Conservation (phyloP, 805 yeast genomes). For the Teunomyces gatunensis region DNA sequence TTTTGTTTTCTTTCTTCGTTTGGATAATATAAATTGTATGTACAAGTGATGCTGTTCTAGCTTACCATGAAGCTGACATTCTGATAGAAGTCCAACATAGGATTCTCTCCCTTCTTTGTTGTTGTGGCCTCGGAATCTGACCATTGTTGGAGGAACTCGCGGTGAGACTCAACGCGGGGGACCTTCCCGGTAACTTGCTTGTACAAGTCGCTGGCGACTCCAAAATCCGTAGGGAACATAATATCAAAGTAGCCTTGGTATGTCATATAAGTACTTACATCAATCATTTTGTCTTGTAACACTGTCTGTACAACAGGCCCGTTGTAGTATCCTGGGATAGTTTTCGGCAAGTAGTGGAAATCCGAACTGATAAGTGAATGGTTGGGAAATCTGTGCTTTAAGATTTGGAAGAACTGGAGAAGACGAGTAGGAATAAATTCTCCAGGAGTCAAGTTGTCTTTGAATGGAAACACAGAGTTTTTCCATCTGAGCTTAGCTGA, state of each 20-base stretch:
- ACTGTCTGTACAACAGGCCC: conserved; percentile 82
- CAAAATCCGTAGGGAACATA: conserved; percentile 81
- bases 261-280: conserved; percentile 73
- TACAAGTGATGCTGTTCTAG: conserved; percentile 13
- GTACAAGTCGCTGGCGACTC: conserved; percentile 59
- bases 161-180: conserved; percentile 54
- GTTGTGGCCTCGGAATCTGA: conserved; percentile 65
- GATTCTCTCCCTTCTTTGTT: conserved; percentile 77
- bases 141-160: conserved; percentile 66
- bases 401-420: conserved; percentile 59
- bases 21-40: conserved; percentile 2
- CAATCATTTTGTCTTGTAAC: conserved; percentile 62
- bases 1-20: neutral
- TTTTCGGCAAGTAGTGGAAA: conserved; percentile 49
- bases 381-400: conserved; percentile 66
- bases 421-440: conserved; percentile 83
- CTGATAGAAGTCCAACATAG: conserved; percentile 72
- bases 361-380: conserved; percentile 76
- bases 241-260: conserved; percentile 84
- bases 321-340: conserved; percentile 54
- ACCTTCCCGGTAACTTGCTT: conserved; percentile 59
- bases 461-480: conserved; percentile 59
- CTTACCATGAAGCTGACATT: conserved; percentile 69
- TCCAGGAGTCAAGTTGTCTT: conserved; percentile 64
- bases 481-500: conserved; percentile 38